Evolutionary conservation across 1,284 basidiomycete species (phyloP).

Genomic region (Puccinia horiana): DNA sequence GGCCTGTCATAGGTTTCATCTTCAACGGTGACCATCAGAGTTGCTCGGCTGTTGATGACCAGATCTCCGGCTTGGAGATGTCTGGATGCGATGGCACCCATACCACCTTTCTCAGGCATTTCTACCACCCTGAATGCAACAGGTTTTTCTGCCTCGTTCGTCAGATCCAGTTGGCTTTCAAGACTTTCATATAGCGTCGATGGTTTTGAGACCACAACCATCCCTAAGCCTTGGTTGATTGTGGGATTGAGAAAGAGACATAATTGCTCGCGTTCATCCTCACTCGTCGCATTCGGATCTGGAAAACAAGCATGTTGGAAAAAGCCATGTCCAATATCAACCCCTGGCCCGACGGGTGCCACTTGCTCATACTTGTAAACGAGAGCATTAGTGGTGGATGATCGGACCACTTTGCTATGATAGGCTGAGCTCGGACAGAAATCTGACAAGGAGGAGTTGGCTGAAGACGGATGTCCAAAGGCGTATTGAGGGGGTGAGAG

Average conservation of each 20-base stretch:
- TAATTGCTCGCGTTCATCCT: conserved; percentile 8
- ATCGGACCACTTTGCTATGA: not conserved
- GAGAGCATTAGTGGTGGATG: not conserved
- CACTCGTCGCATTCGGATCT: not conserved
- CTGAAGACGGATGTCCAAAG: not conserved
- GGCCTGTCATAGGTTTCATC: not conserved
- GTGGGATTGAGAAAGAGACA: conserved; percentile 30
- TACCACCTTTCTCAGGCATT: conserved; percentile 37
- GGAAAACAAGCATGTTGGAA: conserved; percentile 23
- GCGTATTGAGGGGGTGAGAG: not conserved
- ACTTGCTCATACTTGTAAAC: conserved; percentile 31
- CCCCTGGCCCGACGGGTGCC: not conserved
- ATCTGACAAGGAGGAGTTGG: not conserved
- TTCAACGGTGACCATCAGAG: conserved; percentile 20
- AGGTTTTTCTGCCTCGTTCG: not conserved
- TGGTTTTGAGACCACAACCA: conserved; percentile 4
- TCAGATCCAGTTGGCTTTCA: not conserved
- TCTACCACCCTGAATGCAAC: conserved; percentile 31
- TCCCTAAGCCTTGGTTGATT: conserved; percentile 27
- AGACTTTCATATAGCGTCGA: conserved; percentile 14
- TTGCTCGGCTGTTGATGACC: conserved; percentile 26
- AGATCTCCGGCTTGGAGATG: conserved; percentile 16
- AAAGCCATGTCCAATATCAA: conserved; percentile 25
- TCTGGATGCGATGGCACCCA: conserved; percentile 16
- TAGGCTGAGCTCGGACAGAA: not conserved